Evolutionary conservation across 148 eudicot genomes (phyloP), one percentile per base, ranked within the genome.

Genomic region (Rhododendron henanense): DNA sequence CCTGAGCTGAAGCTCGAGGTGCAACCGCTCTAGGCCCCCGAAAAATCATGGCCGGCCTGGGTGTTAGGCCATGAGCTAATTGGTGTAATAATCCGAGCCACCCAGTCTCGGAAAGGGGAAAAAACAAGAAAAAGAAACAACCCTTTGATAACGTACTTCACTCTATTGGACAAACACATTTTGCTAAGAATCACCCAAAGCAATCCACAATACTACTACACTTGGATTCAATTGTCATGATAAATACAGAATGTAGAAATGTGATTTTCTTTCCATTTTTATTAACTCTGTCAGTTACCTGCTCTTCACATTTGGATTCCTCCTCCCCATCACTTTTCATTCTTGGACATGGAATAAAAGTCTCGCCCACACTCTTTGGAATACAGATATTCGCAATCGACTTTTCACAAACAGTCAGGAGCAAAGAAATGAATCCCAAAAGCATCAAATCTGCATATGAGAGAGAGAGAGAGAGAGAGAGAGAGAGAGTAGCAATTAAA

Each of bases 391-490:
- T 87, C 41, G 91, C 84, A 86, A 91, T 91, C 1, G 51, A 71
- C 78, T 82, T 86, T 44, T 91, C 83, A 9, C 10, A 13, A 6
- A 91, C 82, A 18, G 90, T 87, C 67, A 91, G 84, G 35, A 88
- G 79, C 87, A 91, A 86, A 28, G 92, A 91, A 25, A 91, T 82
- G 78, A 91, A 91, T n/a, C 92, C 92, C 87, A 91, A 73, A 77
- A 91, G 87, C 90, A 91, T 9, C 88, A 91, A 88, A 23, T 91
- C 92, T 91, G 61, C 86, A 89, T 10, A 13, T 21, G 21, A 3
- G 23, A 65, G 2, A 77, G 53, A 44, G 78, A n/a, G n/a, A n/a
- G n/a, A n/a, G n/a, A n/a, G n/a, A n/a, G n/a, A n/a, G n/a, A n/a
- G n/a, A 51, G 57, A 51, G 57, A 53, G 18, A 13, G 55, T 13